phyloP scores from a whole-genome alignment of 805 yeast genomes.

The Myxozyma sirexii region DNA sequence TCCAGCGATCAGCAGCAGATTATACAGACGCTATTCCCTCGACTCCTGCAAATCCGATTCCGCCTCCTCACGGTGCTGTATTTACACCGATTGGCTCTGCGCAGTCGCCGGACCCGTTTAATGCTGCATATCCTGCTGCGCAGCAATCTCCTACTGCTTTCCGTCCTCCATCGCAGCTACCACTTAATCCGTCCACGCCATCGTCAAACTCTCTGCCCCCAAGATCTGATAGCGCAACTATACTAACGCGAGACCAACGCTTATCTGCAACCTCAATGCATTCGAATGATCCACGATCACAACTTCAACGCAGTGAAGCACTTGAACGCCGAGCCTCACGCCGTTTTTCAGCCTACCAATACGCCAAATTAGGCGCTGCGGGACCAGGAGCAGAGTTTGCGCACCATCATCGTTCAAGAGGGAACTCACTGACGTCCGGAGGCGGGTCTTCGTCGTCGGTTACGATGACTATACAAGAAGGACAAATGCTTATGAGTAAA shows the following conservation, averaged over 20 bases:
- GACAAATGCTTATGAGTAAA: not conserved
- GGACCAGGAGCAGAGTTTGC: conserved; percentile 12
- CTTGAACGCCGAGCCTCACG: conserved; percentile 91
- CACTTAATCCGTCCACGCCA: conserved; percentile 9
- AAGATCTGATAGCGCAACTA: not conserved
- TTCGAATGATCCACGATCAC: conserved; percentile 64
- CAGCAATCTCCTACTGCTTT: not conserved
- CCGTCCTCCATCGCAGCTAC: conserved; percentile 10
- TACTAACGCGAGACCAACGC: not conserved
- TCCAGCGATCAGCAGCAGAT: not conserved
- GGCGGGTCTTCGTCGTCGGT: not conserved
- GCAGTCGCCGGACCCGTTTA: not conserved
- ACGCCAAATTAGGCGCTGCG: conserved; percentile 59
- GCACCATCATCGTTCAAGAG: conserved; percentile 1
- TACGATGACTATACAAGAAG: conserved; percentile 8
- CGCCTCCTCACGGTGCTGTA: conserved; percentile 1
- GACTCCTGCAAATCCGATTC: not conserved
- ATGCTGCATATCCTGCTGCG: not conserved
- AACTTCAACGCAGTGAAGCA: conserved; percentile 79
- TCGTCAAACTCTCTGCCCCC: not conserved
- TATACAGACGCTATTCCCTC: not conserved
- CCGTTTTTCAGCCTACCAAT: conserved; percentile 90
- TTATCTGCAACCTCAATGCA: not conserved
- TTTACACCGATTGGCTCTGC: not conserved
- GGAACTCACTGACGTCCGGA: not conserved